Base-by-base conservation (phyloP, 768 basidiomycete species). In the Hericium rajendrae region DNA sequence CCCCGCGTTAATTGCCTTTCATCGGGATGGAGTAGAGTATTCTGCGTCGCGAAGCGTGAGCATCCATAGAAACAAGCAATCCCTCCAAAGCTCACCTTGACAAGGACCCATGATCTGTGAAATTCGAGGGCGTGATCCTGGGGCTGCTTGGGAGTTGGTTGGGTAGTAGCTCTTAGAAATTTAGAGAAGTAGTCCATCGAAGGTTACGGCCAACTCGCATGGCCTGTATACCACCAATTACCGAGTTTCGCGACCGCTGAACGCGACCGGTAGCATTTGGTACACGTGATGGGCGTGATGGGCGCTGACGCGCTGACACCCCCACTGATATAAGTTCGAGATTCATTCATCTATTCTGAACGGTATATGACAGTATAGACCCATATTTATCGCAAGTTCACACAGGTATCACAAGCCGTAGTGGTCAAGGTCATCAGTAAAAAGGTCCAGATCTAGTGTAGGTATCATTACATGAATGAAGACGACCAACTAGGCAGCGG, bases 101-200 rank as follows among this genome's bases (percentile, higher is more conserved):
- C 77, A 41, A 77, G 69, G 59, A 75, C 77, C 90, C 90, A 93
- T 60, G 89, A 88, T 60, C 71, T 80, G 62, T 82, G 79, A 67
- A 93, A 91, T 62, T 89, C 87, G 38, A 76, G 78, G 16, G 83
- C 78, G 71, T 83, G 81, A 67, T 93, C 90, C 18, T 83, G 74
- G 46, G 74, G 69, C 0, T 72, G 68, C 66, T 84, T 88, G 9
- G 57, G 78, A 60, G 63, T 69, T 24, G 64, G 74, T 60, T 72
- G 82, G 71, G 59, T 74, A 59, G 65, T 73, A 65, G 71, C 75
- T 67, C 66, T 71, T 54, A 92, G 74, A 66, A 91, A 91, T 67
- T 88, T 90, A 54, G 88, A 86, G 67, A 93, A 92, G 69, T 91
- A 92, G 65, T 91, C 88, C 88, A 91, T 91, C 32, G 6, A 26